Evolutionary conservation across 2,329 filamentous ascomycete species (phyloP), one percentile per base, ranked within the genome.

Genomic region (Colletotrichum theobromicola): DNA sequence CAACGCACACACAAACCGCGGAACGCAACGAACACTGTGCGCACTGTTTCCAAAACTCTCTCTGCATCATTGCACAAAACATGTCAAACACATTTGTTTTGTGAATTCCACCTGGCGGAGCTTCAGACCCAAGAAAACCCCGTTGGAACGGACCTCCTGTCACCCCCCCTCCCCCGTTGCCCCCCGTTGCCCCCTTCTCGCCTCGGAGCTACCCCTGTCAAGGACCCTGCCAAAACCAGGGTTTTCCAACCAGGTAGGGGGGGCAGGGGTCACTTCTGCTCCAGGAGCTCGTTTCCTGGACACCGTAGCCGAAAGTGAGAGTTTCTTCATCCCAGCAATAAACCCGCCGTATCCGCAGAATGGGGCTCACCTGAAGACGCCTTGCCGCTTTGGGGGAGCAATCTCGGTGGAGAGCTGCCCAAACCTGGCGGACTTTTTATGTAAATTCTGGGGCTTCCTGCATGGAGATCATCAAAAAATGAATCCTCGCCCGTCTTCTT

Each of bases 401-500:
- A 74, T 72, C 21, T 72, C 68, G 55, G 72, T 72, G 72, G 72
- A 72, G 72, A 62, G 66, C 42, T 46, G 34, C 57, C 37, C 37
- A 35, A 57, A 57, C 55, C 55, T 34, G 34, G 13, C n/a, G 12
- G 35, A 26, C 13, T 13, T 46, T 60, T 68, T 68, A 46, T 68
- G 35, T 68, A 30, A 35, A 58, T 50, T 18, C 28, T 16, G 18
- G 12, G 63, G 28, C 57, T 9, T 30, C 4, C n/a, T 24, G 18
- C n/a, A 73, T 35, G 35, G 57, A 13, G 42, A 57, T 34, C 28
- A 32, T 46, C n/a, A 21, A 13, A 46, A 46, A 46, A n/a, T n/a
- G n/a, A n/a, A n/a, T n/a, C n/a, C n/a, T n/a, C n/a, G n/a, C n/a
- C n/a, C n/a, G n/a, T n/a, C 57, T 46, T 64, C 57, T 28, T 50